Percentiles rank a stretch among this genome's conserved stretches.
Evolutionary conservation across 2,329 filamentous ascomycete genomes (phyloP).

Genomic region (Uncinocarpus reesii): DNA sequence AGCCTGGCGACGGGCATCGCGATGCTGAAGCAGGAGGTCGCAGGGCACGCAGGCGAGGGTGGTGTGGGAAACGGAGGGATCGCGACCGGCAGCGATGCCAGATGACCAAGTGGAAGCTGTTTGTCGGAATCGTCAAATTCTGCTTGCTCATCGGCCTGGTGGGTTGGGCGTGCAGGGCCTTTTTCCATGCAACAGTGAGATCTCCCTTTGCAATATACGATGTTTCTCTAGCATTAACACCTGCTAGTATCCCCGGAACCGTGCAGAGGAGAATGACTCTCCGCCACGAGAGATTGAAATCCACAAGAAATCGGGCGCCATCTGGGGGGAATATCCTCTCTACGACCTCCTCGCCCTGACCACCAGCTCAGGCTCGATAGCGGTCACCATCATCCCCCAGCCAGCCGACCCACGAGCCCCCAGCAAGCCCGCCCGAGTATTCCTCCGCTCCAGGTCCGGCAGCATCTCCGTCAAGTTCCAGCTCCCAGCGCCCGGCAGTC

Average conservation of each 20-base stretch:
- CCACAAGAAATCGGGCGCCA: slow-evolving; percentile 17
- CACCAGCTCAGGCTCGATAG: slow-evolving; percentile 25
- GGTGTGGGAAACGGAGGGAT: not conserved
- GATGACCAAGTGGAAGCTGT: not conserved
- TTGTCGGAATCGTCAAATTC: slow-evolving; percentile 1
- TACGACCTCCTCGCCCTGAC: slow-evolving; percentile 26
- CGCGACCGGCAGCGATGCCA: not conserved
- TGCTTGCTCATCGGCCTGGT: slow-evolving; percentile 5
- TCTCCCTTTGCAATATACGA: not conserved
- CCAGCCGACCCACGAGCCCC: slow-evolving; percentile 22
- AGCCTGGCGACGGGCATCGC: not conserved
- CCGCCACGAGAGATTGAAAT: slow-evolving; percentile 19
- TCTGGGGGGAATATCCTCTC: slow-evolving; percentile 25
- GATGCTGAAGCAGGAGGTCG: not conserved
- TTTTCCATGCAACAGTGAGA: slow-evolving; percentile 4
- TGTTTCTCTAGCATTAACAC: not conserved
- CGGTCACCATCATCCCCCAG: slow-evolving; percentile 25
- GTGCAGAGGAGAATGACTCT: not conserved
- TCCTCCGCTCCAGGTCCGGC: slow-evolving; percentile 22
- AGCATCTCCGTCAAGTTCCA: slow-evolving; percentile 23
- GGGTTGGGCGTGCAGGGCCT: not conserved
- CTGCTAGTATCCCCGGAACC: not conserved
- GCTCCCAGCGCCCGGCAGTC: not conserved
- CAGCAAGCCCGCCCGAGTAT: slow-evolving; percentile 23
- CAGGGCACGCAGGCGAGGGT: not conserved